These are phyloP conservation scores for Aspergillus thermomutatus DNA, from an alignment of 2,329 filamentous ascomycete genomes.

Conservation along the genomic window DNA sequence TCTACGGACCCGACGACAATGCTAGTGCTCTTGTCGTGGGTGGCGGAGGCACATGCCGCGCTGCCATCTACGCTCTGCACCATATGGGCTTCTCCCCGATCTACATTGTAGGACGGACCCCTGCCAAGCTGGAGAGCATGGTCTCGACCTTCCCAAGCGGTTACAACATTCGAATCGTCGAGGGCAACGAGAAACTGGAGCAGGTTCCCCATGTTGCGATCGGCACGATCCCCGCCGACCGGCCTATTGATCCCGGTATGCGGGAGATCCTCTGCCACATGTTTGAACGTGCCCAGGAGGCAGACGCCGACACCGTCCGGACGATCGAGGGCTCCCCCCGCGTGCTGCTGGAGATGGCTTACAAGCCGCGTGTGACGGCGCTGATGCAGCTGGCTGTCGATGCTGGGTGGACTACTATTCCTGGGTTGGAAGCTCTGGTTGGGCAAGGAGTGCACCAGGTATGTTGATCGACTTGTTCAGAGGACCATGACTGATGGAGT, in stretches of 20 bases:
- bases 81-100: slow-evolving; percentile 80
- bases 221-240: slow-evolving; percentile 86
- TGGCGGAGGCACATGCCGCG: slow-evolving; percentile 85
- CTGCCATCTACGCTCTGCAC: slow-evolving; percentile 83
- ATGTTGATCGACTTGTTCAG: slow-evolving; percentile 30
- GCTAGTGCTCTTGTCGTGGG: slow-evolving; percentile 76
- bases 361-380: slow-evolving; percentile 79
- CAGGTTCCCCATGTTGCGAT: slow-evolving; percentile 68
- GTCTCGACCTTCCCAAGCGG: slow-evolving; percentile 67
- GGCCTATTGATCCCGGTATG: slow-evolving; percentile 71
- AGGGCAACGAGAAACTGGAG: slow-evolving; percentile 50
- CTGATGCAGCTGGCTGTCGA: slow-evolving; percentile 80
- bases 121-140: slow-evolving; percentile 64
- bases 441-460: slow-evolving; percentile 84
- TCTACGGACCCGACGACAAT: slow-evolving; percentile 43
- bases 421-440: slow-evolving; percentile 83
- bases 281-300: slow-evolving; percentile 47
- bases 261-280: slow-evolving; percentile 59
- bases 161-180: slow-evolving; percentile 68
- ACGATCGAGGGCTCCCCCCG: slow-evolving; percentile 43
- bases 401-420: slow-evolving; percentile 76
- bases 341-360: slow-evolving; percentile 90
- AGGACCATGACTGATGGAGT: neutral
- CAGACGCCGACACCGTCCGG: slow-evolving; percentile 41
- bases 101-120: slow-evolving; percentile 78